Evolutionary conservation across 2,329 filamentous ascomycete genomes (phyloP).

Genomic region (Pezicula rhizophila): DNA sequence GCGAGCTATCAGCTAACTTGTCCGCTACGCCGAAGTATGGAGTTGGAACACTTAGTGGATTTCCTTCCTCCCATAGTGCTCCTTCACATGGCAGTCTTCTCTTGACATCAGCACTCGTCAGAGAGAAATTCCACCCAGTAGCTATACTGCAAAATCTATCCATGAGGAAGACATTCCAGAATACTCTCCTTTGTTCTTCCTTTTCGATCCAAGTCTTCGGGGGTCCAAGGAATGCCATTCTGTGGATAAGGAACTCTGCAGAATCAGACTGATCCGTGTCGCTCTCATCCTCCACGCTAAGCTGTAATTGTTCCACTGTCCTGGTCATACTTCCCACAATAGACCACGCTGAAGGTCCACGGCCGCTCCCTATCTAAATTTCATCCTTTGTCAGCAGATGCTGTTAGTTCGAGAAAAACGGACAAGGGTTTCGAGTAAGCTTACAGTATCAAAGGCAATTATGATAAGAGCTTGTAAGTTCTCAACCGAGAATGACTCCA

Average conservation of each 20-base stretch:
- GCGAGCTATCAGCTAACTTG: constrained; percentile 16
- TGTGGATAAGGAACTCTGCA: constrained; percentile 27
- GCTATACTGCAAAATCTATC: constrained; percentile 31
- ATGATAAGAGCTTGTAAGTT: constrained; percentile 31
- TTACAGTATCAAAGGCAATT: constrained; percentile 28
- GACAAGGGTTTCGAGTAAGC: constrained; percentile 2
- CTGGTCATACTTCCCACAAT: constrained; percentile 29
- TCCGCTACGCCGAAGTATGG: constrained; percentile 36
- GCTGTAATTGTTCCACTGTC: constrained; percentile 29
- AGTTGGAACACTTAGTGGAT: constrained; percentile 21
- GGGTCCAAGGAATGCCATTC: constrained; percentile 29
- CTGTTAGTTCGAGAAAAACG: neutral
- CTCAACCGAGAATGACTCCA: constrained; percentile 29
- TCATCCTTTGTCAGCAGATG: neutral
- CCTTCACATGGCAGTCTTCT: constrained; percentile 31
- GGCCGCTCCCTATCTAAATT: constrained; percentile 26
- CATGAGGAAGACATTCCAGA: constrained; percentile 33
- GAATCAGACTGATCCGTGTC: constrained; percentile 5
- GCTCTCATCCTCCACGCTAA: constrained; percentile 26
- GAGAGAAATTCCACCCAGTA: constrained; percentile 30
- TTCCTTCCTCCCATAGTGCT: constrained; percentile 25
- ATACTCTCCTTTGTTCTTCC: constrained; percentile 31
- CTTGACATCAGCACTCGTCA: constrained; percentile 28
- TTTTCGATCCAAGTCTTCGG: constrained; percentile 26
- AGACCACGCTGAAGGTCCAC: constrained; percentile 29